These are phyloP conservation scores for Tubosaeta brunneosetosa DNA, from an alignment of 768 basidiomycete species.

Conservation along the genomic window DNA sequence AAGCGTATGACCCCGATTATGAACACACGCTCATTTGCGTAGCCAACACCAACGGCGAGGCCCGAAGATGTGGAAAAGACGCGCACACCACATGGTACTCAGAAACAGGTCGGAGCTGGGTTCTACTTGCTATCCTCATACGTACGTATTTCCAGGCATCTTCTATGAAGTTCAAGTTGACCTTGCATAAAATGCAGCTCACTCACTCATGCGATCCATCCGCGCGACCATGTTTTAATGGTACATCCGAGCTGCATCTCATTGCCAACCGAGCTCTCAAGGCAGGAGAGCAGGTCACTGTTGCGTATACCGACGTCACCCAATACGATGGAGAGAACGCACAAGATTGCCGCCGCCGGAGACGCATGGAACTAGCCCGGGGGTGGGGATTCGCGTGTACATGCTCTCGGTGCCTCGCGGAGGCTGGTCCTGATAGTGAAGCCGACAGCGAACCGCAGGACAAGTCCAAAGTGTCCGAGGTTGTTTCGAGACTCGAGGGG, in stretches of 20 bases:
- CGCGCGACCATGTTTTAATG: slow-evolving; percentile 61
- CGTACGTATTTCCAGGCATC: slow-evolving; percentile 30
- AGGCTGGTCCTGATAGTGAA: slow-evolving; percentile 35
- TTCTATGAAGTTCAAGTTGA: neutral
- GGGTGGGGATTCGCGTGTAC: slow-evolving; percentile 81
- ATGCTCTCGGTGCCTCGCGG: slow-evolving; percentile 60
- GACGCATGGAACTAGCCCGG: slow-evolving; percentile 69
- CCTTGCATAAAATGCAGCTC: slow-evolving; percentile 35
- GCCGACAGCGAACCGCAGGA: slow-evolving; percentile 40
- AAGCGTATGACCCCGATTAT: slow-evolving; percentile 7
- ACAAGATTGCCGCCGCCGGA: slow-evolving; percentile 54
- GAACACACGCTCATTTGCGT: slow-evolving; percentile 2
- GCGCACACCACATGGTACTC: slow-evolving; percentile 72
- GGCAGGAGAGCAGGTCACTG: slow-evolving; percentile 69
- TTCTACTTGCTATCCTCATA: slow-evolving; percentile 77
- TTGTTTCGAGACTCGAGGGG: slow-evolving; percentile 30
- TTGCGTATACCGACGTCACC: slow-evolving; percentile 70
- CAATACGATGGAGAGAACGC: slow-evolving; percentile 50
- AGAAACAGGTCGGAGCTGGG: slow-evolving; percentile 70
- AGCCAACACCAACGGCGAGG: slow-evolving; percentile 51
- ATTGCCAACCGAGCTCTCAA: slow-evolving; percentile 63
- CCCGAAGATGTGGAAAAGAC: slow-evolving; percentile 73
- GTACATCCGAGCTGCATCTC: slow-evolving; percentile 67
- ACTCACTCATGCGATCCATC: slow-evolving; percentile 72
- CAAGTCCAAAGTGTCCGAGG: slow-evolving; percentile 44